Conservation (phyloP, 2,329 filamentous ascomycete genomes). For the Neurospora sp. region DNA sequence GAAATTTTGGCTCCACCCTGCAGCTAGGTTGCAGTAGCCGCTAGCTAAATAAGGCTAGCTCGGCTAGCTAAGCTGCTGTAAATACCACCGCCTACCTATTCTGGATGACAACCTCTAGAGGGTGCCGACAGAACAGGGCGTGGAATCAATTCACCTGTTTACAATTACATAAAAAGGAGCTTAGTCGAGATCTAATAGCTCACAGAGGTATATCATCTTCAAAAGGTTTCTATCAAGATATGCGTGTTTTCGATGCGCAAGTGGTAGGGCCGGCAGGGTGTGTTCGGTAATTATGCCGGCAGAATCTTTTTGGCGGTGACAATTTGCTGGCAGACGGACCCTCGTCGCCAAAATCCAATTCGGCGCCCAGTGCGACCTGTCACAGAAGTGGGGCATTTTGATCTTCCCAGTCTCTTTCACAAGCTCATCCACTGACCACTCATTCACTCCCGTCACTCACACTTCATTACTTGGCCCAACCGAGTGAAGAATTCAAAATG, state of each 20-base stretch:
- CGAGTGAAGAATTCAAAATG: conserved; percentile 40
- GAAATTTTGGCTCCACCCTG: conserved; percentile 11
- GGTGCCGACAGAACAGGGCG: neutral
- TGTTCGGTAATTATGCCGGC: neutral
- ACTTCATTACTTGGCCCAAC: conserved; percentile 22
- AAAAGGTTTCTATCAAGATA: neutral
- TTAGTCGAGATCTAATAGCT: neutral
- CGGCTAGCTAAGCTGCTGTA: neutral
- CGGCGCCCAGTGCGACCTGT: neutral
- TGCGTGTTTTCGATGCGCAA: neutral
- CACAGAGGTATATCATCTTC: neutral
- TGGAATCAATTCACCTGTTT: neutral
- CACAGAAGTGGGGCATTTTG: neutral
- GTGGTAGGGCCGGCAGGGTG: neutral
- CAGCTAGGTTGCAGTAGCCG: neutral
- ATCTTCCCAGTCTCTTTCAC: neutral
- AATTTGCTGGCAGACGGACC: neutral
- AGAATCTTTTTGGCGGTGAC: neutral
- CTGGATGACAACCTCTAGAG: neutral
- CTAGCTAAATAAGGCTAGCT: neutral
- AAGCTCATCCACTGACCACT: neutral
- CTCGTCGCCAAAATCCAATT: neutral
- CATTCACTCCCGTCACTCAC: conserved; percentile 7
- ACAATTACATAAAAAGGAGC: neutral
- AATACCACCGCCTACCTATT: neutral